Percentiles rank a stretch among this genome's conserved stretches.
Conservation (phyloP, 1,284 basidiomycete species). For the Ustilago curta region DNA sequence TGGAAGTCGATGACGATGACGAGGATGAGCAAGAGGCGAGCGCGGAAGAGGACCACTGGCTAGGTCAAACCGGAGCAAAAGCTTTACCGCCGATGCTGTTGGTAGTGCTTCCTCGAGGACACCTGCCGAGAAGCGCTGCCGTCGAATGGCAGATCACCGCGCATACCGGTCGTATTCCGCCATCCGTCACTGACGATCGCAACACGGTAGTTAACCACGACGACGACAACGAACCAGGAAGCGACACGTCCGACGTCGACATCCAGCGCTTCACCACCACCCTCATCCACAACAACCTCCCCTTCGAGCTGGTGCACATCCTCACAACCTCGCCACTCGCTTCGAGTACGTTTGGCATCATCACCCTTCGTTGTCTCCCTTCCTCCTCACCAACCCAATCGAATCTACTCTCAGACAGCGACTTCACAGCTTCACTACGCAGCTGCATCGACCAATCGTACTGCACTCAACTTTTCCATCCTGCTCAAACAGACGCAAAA, state of each 20-base stretch:
- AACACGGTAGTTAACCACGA: slow-evolving; percentile 1
- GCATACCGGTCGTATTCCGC: slow-evolving; percentile 50
- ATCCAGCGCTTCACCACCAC: neutral
- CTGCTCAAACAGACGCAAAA: neutral
- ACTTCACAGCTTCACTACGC: slow-evolving; percentile 1
- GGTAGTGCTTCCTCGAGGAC: slow-evolving; percentile 33
- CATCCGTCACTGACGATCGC: neutral
- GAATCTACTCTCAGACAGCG: neutral
- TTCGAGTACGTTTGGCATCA: slow-evolving; percentile 29
- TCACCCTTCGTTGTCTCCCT: slow-evolving; percentile 15
- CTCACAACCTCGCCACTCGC: slow-evolving; percentile 15
- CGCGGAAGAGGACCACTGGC: slow-evolving; percentile 8
- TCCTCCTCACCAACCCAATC: neutral
- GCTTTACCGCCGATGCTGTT: slow-evolving; percentile 51
- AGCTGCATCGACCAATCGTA: slow-evolving; percentile 6
- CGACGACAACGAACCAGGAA: slow-evolving; percentile 42
- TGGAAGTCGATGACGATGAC: slow-evolving; percentile 20
- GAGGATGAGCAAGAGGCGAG: neutral
- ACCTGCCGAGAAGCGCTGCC: slow-evolving; percentile 51
- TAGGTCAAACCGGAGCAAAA: slow-evolving; percentile 15
- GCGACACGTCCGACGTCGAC: slow-evolving; percentile 21
- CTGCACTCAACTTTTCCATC: slow-evolving; percentile 26
- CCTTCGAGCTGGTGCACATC: slow-evolving; percentile 15
- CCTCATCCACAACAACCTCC: neutral
- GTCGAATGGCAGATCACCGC: slow-evolving; percentile 67